Evolutionary conservation across 495 filamentous ascomycete genomes (phyloP).

Genomic region (Platismatia glauca): DNA sequence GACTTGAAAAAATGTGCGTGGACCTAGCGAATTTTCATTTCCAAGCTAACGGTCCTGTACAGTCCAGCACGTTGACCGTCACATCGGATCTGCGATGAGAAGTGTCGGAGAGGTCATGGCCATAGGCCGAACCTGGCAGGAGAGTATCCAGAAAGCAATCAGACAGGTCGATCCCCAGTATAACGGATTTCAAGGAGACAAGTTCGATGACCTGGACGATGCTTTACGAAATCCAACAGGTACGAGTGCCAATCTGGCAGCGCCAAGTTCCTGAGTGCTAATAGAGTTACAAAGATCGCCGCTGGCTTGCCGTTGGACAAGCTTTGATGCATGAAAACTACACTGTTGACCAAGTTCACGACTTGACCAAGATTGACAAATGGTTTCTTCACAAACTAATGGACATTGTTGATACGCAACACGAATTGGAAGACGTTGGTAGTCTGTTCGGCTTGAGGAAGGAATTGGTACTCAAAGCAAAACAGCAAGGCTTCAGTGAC

Average conservation of each 20-base stretch:
- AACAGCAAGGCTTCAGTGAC: conserved; percentile 97
- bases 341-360: conserved; percentile 80
- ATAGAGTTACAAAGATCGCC: conserved; percentile 47
- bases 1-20: conserved; percentile 71
- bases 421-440: conserved; percentile 79
- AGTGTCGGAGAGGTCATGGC: conserved; percentile 99
- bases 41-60: background rate
- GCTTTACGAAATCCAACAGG: conserved; percentile 75
- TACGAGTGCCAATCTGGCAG: background rate
- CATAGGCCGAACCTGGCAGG: conserved; percentile 94
- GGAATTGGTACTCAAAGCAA: conserved; percentile 78
- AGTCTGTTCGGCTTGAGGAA: conserved; percentile 78
- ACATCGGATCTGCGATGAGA: conserved; percentile 97
- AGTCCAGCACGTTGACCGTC: conserved; percentile 90
- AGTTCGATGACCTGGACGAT: conserved; percentile 88
- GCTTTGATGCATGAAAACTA: conserved; percentile 96
- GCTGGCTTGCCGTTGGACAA: conserved; percentile 95
- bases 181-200: conserved; percentile 86
- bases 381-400: conserved; percentile 98
- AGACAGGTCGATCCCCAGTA: conserved; percentile 90
- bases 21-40: background rate
- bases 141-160: conserved; percentile 98
- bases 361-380: conserved; percentile 95
- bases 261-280: background rate
- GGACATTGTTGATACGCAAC: conserved; percentile 85